Base-by-base conservation (phyloP, 208 protist species). In the Wallacemonas sp. region DNA sequence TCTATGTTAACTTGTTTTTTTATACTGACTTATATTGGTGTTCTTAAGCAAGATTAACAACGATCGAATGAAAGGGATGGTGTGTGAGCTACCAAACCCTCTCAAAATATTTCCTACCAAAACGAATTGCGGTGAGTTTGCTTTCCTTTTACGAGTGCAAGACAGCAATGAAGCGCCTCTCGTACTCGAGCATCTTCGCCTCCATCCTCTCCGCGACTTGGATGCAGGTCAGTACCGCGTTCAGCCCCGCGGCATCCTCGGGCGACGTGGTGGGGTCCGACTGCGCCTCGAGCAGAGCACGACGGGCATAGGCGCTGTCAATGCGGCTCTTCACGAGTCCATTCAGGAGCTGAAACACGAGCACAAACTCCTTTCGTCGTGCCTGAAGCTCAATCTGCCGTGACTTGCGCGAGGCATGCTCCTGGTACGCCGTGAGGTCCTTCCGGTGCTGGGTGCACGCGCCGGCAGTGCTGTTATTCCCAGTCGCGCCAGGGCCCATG, bases 171-270 rank as follows among this genome's bases (percentile, higher is more conserved):
- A 59, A 59, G 52, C 52, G 52, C 10, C 52, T 3, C n/a, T 41
- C 52, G 29, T 59, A 59, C 52, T 59, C 52, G n/a, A 59, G 12
- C 52, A 59, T 22, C 52, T 59, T 59, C 52, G 20, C 52, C 20
- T 59, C 52, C 52, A 59, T 59, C 52, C 39, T 59, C 52, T 59
- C 52, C 14, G 52, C 52, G 10, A 41, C 20, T 4, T 42, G 52
- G 18, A 36, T 41, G 20, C 52, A 42, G 3, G 52, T 59, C 12
- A 59, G 16, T 3, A 59, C 16, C 8, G 32, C 18, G 31, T 59
- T 33, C 52, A 36, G 18, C 14, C 23, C 32, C 3, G 26, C n/a
- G 3, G 8, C 32, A 3, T 59, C 52, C 32, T 59, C 52, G 12
- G 39, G 16, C 3, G 16, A 11, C 18, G 22, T 12, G 14, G 32